Percentiles rank a stretch among this genome's conserved stretches.
phyloP scores from a whole-genome alignment of 2,329 filamentous ascomycete species.

The Aureobasidium sp. region DNA sequence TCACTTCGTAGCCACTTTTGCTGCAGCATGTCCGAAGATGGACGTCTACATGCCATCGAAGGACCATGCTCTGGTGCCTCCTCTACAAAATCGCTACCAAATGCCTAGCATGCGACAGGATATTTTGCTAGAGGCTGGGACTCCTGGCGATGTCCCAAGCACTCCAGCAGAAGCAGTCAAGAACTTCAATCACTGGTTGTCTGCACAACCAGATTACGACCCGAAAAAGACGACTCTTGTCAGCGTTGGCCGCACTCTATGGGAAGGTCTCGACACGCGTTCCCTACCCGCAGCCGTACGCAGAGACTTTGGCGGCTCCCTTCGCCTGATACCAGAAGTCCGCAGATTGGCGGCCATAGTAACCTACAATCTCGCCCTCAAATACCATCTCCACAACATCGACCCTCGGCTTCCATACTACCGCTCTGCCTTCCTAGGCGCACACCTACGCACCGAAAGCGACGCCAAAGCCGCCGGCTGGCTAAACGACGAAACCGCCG shows the following conservation, averaged over 20 bases:
- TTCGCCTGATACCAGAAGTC: slow-evolving; percentile 22
- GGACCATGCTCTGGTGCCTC: slow-evolving; percentile 16
- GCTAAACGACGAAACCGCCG: slow-evolving; percentile 15
- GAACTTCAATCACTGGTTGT: slow-evolving; percentile 23
- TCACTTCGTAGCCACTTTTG: slow-evolving; percentile 23
- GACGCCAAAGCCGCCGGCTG: slow-evolving; percentile 31
- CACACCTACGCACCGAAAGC: slow-evolving; percentile 32
- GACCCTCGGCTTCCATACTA: slow-evolving; percentile 26
- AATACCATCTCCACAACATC: slow-evolving; percentile 22
- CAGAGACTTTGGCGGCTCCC: slow-evolving; percentile 25
- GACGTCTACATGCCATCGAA: slow-evolving; percentile 21
- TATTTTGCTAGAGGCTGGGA: background rate
- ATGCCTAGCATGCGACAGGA: slow-evolving; percentile 23
- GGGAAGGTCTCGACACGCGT: slow-evolving; percentile 24
- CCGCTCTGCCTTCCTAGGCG: slow-evolving; percentile 31
- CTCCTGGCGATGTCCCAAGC: slow-evolving; percentile 5
- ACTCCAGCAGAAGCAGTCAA: slow-evolving; percentile 17
- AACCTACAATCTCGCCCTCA: slow-evolving; percentile 28
- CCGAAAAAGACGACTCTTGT: slow-evolving; percentile 20
- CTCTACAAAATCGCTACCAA: slow-evolving; percentile 22
- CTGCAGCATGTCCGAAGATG: slow-evolving; percentile 24
- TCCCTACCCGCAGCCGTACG: slow-evolving; percentile 22
- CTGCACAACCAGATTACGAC: slow-evolving; percentile 10
- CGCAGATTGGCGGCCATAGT: slow-evolving; percentile 29
- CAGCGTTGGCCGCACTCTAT: slow-evolving; percentile 25